A percentile compares a stretch with the other conserved stretches of the same genome.
Conservation (phyloP, 306 rosid genomes). For the Benincasa hispida region DNA sequence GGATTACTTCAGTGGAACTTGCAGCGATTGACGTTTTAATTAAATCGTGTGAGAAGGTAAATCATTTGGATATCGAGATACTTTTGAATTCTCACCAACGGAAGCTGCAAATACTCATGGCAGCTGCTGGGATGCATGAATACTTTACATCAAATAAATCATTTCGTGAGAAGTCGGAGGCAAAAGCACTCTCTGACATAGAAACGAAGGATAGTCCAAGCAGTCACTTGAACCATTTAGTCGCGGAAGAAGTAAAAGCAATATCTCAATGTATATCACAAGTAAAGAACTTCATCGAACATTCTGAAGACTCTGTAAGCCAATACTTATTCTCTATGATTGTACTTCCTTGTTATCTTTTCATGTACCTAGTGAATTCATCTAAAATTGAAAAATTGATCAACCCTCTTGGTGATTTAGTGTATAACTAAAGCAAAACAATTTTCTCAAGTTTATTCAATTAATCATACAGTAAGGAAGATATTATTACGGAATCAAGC, state of each 20-base stretch:
- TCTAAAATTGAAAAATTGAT: neutral
- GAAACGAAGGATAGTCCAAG: constrained; percentile 51
- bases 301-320: constrained; percentile 4
- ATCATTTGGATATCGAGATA: constrained; percentile 55
- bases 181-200: constrained; percentile 27
- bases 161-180: constrained; percentile 26
- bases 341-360: neutral
- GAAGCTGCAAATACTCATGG: constrained; percentile 82
- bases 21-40: constrained; percentile 76
- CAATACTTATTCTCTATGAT: neutral
- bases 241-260: constrained; percentile 70
- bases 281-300: constrained; percentile 61
- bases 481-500: neutral
- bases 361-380: neutral
- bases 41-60: constrained; percentile 74
- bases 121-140: constrained; percentile 51
- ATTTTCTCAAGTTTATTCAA: neutral
- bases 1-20: constrained; percentile 50
- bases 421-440: too few relatives aligned
- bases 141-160: constrained; percentile 40
- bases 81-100: constrained; percentile 63
- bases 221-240: constrained; percentile 51
- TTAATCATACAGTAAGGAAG: neutral
- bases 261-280: constrained; percentile 69
- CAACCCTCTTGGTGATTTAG: too few relatives aligned